phyloP scores from a whole-genome alignment of 768 basidiomycete genomes.

The Pluteus cervinus region DNA sequence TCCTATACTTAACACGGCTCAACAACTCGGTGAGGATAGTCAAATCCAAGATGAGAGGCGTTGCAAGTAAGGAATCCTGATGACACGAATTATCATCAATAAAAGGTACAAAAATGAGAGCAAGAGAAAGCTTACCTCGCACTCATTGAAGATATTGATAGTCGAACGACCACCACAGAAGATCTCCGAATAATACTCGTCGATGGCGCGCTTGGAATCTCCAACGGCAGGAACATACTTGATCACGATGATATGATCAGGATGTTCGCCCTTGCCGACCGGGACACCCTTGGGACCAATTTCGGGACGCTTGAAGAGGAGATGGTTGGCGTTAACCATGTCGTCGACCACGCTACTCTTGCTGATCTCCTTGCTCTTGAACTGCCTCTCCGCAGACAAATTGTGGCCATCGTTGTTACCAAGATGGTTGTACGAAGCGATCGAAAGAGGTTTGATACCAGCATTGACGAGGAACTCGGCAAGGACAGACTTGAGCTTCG shows the following conservation, averaged over 20 bases:
- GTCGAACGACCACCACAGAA: conserved; percentile 92
- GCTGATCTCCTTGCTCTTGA: conserved; percentile 97
- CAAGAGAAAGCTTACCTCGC: conserved; percentile 54
- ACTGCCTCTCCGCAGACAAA: conserved; percentile 84
- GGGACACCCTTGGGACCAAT: conserved; percentile 41
- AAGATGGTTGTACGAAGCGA: conserved; percentile 97
- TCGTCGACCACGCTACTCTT: conserved; percentile 97
- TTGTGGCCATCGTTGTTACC: conserved; percentile 98
- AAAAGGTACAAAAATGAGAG: not conserved
- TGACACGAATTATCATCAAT: conserved; percentile 9
- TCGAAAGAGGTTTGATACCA: conserved; percentile 95
- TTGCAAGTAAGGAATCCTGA: conserved; percentile 91
- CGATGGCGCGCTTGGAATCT: conserved; percentile 98
- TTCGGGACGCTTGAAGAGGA: conserved; percentile 83
- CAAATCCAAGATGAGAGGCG: conserved; percentile 92
- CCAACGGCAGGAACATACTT: conserved; percentile 96
- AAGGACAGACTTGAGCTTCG: conserved; percentile 93
- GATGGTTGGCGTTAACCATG: conserved; percentile 89
- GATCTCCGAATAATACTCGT: conserved; percentile 98
- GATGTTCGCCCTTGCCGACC: conserved; percentile 87
- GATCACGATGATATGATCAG: conserved; percentile 95
- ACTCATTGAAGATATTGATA: conserved; percentile 97
- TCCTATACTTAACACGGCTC: conserved; percentile 88
- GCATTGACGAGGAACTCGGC: conserved; percentile 99
- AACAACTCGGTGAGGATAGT: conserved; percentile 90